These are phyloP conservation scores for Wickerhamomyces sp. DNA, from an alignment of 1,139 yeast species.

Conservation along the genomic window DNA sequence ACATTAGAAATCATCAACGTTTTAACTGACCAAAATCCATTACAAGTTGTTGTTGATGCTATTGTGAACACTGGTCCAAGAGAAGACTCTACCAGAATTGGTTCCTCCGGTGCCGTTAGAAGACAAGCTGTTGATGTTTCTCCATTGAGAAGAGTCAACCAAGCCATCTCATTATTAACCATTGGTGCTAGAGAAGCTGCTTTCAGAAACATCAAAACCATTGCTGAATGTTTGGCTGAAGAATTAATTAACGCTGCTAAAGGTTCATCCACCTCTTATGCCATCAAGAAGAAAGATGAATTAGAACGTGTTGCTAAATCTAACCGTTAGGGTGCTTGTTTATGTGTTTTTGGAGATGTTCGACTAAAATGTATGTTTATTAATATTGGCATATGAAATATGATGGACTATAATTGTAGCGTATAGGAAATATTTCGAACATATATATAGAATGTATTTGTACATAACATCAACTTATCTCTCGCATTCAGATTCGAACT, in stretches of 20 bases:
- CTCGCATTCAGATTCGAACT: too few relatives aligned
- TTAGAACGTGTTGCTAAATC: constrained; percentile 99
- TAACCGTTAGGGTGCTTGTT: constrained; percentile 75
- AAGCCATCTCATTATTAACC: constrained; percentile 96
- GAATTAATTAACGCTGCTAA: constrained; percentile 99
- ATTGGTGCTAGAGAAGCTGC: constrained; percentile 99
- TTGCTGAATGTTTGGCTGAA: constrained; percentile 99
- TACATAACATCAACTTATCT: too few relatives aligned
- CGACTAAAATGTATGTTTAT: constrained; percentile 11
- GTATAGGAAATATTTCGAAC: too few relatives aligned
- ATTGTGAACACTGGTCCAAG: constrained; percentile 99
- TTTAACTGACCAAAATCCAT: constrained; percentile 98
- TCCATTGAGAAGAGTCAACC: constrained; percentile 99
- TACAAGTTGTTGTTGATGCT: constrained; percentile 99
- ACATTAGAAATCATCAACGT: constrained; percentile 97
- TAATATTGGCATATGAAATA: constrained; percentile 7
- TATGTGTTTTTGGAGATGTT: constrained; percentile 4
- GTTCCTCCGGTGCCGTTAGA: constrained; percentile 99
- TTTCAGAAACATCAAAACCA: constrained; percentile 99
- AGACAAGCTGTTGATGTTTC: constrained; percentile 99
- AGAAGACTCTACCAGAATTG: constrained; percentile 99
- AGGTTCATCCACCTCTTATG: constrained; percentile 99
- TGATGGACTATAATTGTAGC: too few relatives aligned
- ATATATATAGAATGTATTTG: too few relatives aligned
- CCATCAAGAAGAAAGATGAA: constrained; percentile 99